Conservation (phyloP, 1,284 basidiomycete genomes). For the Melampsora larici-populina region DNA sequence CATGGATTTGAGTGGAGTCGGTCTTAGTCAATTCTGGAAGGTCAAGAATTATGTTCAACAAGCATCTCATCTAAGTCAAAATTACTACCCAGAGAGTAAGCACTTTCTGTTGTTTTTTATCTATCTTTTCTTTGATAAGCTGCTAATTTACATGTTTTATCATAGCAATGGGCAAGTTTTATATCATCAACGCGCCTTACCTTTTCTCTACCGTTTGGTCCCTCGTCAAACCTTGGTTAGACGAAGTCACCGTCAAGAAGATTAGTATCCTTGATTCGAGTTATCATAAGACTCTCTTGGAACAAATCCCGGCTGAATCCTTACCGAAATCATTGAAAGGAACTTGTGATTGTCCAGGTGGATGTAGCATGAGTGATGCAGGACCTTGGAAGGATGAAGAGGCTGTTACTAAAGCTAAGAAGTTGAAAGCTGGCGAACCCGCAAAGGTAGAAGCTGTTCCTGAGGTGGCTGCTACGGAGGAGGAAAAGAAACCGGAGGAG, state of each 20-base stretch:
- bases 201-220: constrained; percentile 85
- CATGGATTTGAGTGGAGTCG: constrained; percentile 82
- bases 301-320: constrained; percentile 78
- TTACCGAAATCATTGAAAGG: constrained; percentile 84
- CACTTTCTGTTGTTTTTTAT: neutral
- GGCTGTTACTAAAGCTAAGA: constrained; percentile 49
- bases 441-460: neutral
- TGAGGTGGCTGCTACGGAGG: no score
- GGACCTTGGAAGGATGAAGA: constrained; percentile 78
- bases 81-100: constrained; percentile 62
- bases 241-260: constrained; percentile 89
- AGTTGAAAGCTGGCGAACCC: constrained; percentile 23
- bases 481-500: constrained; percentile 45
- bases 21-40: constrained; percentile 77
- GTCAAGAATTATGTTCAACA: constrained; percentile 87
- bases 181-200: constrained; percentile 75
- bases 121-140: neutral
- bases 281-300: constrained; percentile 66
- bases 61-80: constrained; percentile 78
- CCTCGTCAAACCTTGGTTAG: constrained; percentile 88
- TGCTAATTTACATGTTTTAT: no score
- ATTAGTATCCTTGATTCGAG: constrained; percentile 72
- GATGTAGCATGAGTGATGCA: constrained; percentile 82
- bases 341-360: constrained; percentile 69
- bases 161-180: constrained; percentile 89